Evolutionary conservation across 768 basidiomycete genomes (phyloP), one percentile per base, ranked within the genome.

Genomic region (Serendipita sp.): DNA sequence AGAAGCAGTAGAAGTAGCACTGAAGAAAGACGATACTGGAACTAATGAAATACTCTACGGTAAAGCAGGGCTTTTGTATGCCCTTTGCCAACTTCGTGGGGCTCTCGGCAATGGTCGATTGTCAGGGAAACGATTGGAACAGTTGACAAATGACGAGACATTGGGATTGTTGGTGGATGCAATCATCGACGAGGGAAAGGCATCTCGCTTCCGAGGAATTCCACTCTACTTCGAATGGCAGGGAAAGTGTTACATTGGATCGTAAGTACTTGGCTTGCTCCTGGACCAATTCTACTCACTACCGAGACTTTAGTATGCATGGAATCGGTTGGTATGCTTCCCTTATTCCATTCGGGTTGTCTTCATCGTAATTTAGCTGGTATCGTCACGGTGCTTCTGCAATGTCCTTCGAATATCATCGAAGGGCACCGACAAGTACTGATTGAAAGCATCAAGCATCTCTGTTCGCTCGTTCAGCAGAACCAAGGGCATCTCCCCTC

Each of bases 401-500:
- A 65, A 43, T 62, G 48, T 13, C 64, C 64, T 34, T 41, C 26
- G 2, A 44, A n/a, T 38, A 62, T 63, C 30, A 60, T 65, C 34
- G 33, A 22, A 42, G 30, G 33, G 26, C 44, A 65, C 56, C 44
- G 42, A 17, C 30, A 31, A 22, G 30, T 11, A 30, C 63, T 65
- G 24, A 28, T 58, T 14, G n/a, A 44, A 14, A 65, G 61, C 13
- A 53, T 63, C 5, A 30, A 26, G 17, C 26, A 34, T 33, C 20
- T 65, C n/a, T 22, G 56, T 22, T 31, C 20, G n/a, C 31, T 65
- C 42, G 42, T 62, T 14, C 53, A 45, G 38, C 22, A 62, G 1
- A 42, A 65, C 30, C 30, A 51, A n/a, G 64, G 64, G 3, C 64
- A 65, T 53, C 62, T 65, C 20, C 64, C 64, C 7, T 48, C 64